phyloP scores from a whole-genome alignment of 768 basidiomycete genomes.

The Amanita rubescens region DNA sequence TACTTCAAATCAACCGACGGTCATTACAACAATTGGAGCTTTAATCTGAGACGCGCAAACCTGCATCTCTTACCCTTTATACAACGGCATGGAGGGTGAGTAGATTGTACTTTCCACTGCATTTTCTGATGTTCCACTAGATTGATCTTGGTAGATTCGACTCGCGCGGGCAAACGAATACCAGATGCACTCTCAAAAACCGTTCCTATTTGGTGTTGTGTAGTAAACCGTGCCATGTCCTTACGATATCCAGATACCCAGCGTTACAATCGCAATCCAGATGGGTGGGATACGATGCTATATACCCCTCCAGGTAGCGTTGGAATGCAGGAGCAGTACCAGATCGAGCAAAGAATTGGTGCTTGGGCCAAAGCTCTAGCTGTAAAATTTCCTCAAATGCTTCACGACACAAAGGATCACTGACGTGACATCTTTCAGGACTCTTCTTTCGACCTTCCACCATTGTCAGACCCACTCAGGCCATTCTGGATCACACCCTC shows the following conservation, averaged over 20 bases:
- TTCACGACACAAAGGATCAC: not conserved
- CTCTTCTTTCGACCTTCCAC: conserved; percentile 3
- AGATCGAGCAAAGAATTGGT: conserved; percentile 62
- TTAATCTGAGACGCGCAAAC: conserved; percentile 80
- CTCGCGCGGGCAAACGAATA: conserved; percentile 85
- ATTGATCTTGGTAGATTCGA: conserved; percentile 85
- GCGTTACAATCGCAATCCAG: not conserved
- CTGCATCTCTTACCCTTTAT: conserved; percentile 65
- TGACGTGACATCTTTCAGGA: not conserved
- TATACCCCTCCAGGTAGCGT: conserved; percentile 69
- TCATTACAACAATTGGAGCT: conserved; percentile 78
- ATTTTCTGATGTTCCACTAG: conserved; percentile 30
- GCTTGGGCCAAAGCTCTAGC: conserved; percentile 63
- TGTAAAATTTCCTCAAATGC: conserved; percentile 44
- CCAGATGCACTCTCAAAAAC: conserved; percentile 94
- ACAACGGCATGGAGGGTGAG: conserved; percentile 51
- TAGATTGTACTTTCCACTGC: conserved; percentile 4
- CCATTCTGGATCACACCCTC: conserved; percentile 15
- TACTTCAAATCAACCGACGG: conserved; percentile 96
- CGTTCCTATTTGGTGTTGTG: conserved; percentile 90
- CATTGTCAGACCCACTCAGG: not conserved
- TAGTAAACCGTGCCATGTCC: conserved; percentile 62
- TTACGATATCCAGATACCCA: conserved; percentile 23
- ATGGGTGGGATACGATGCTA: conserved; percentile 47
- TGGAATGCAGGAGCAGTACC: conserved; percentile 68